Conservation (phyloP, 371 early-diverging fungal species). For the Spraguea lophii region DNA sequence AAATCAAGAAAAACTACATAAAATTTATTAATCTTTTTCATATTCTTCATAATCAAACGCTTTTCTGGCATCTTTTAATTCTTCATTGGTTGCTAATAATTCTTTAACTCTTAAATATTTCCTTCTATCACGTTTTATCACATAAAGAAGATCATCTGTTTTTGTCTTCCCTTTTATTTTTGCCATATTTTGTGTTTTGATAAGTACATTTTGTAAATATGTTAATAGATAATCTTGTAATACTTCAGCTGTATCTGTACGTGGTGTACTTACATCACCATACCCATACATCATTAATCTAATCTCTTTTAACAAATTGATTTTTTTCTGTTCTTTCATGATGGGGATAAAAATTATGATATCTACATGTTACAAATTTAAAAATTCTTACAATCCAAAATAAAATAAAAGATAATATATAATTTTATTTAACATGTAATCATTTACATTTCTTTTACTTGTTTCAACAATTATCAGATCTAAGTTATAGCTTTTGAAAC, state of each 20-base stretch:
- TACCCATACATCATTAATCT: slow-evolving; percentile 77
- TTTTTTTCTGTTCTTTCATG: too few species aligned
- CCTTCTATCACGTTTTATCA: slow-evolving; percentile 69
- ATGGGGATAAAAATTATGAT: too few species aligned
- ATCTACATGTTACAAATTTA: too few species aligned
- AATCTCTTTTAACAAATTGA: too few species aligned
- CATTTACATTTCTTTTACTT: too few species aligned
- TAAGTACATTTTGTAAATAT: slow-evolving; percentile 59
- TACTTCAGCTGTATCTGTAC: slow-evolving; percentile 64
- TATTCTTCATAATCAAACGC: slow-evolving; percentile 43
- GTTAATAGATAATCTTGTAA: slow-evolving; percentile 74
- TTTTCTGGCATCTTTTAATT: slow-evolving; percentile 61
- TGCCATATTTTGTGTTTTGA: slow-evolving; percentile 35
- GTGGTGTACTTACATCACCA: slow-evolving; percentile 76
- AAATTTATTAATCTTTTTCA: slow-evolving; percentile 37
- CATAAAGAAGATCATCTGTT: slow-evolving; percentile 72
- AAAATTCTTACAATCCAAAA: too few species aligned
- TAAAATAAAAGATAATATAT: too few species aligned
- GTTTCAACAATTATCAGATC: too few species aligned
- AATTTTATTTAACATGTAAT: too few species aligned
- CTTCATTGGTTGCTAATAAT: slow-evolving; percentile 70
- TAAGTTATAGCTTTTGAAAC: too few species aligned
- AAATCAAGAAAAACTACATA: too few species aligned
- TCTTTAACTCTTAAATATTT: slow-evolving; percentile 83
- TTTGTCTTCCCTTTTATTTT: slow-evolving; percentile 52